Base-by-base conservation (phyloP, 78 protist species). In the Dictyostelium firmibasis region DNA sequence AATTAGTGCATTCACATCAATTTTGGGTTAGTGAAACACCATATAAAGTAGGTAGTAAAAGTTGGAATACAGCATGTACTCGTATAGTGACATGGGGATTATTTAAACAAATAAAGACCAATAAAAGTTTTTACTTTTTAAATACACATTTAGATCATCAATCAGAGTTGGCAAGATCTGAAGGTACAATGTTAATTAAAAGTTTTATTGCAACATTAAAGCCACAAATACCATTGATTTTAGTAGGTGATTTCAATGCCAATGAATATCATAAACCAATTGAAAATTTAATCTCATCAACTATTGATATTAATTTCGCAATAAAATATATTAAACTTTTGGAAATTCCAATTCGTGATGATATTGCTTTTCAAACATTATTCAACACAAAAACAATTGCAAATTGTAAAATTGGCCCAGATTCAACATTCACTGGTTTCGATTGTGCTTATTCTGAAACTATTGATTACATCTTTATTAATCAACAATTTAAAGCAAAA, bases 81-180 rank as follows among this genome's bases (percentile, higher is more conserved):
- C 11, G 92, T 16, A 53, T 85, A 18, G 62, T 36, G 4, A 85
- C 92, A 18, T 85, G 92, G 92, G 92, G 84, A 0, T 41, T 31
- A 29, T 74, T 85, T 41, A 38, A 31, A 33, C 23, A 33, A 10
- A 70, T 11, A 10, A 74, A 43, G 18, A 23, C 83, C 4, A 35
- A 35, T 13, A 70, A 75, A 35, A 7, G 41, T 44, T 85, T 85
- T 67, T 74, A 85, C 38, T 74, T 74, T 47, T 47, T 85, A 20
- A 85, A 85, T 53, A 85, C 92, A 1, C 92, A 85, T 53, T 75
- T 85, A 81, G 92, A 85, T 74, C 92, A 85, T 57, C 13, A 47
- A 27, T 85, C 92, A 0, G 44, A 41, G 1, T 11, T 16, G 1
- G 92, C 92, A 35, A 70, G 92, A 35, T 14, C 13, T 31, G 84